Evolutionary conservation across 129 eudicot species (phyloP).

Genomic region (Glebionis coronaria): DNA sequence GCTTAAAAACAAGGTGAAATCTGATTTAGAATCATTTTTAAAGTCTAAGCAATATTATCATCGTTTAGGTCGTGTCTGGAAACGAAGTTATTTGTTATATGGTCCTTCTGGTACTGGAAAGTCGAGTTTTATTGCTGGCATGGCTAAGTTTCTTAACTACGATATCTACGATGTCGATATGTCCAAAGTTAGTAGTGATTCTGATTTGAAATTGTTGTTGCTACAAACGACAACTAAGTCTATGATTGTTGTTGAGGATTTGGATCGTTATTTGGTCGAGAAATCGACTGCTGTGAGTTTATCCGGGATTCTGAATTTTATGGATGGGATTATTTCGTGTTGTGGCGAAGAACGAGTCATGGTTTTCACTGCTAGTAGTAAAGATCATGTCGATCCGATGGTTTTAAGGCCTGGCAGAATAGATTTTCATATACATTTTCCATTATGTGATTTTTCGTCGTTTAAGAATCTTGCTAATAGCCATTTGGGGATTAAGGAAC

Average conservation of each 20-base stretch:
- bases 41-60: slow-evolving; percentile 77
- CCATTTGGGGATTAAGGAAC: slow-evolving; percentile 82
- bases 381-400: slow-evolving; percentile 59
- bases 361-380: slow-evolving; percentile 76
- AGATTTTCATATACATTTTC: slow-evolving; percentile 74
- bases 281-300: slow-evolving; percentile 51
- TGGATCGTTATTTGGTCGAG: slow-evolving; percentile 49
- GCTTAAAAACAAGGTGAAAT: slow-evolving; percentile 62
- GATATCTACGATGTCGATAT: slow-evolving; percentile 72
- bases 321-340: slow-evolving; percentile 79
- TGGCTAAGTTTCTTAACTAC: slow-evolving; percentile 70
- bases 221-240: slow-evolving; percentile 67
- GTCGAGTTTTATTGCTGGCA: slow-evolving; percentile 82
- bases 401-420: slow-evolving; percentile 77
- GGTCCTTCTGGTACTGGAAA: slow-evolving; percentile 91
- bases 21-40: slow-evolving; percentile 67
- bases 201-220: slow-evolving; percentile 67
- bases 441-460: slow-evolving; percentile 70
- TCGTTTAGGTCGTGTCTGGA: slow-evolving; percentile 89
- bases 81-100: slow-evolving; percentile 64
- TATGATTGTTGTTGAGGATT: slow-evolving; percentile 69
- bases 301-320: slow-evolving; percentile 65
- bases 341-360: slow-evolving; percentile 90
- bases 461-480: slow-evolving; percentile 67
- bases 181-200: slow-evolving; percentile 43